Percentiles rank a stretch among this genome's conserved stretches.
Conservation (phyloP, 495 filamentous ascomycete genomes). For the Bathelium albidoporum region DNA sequence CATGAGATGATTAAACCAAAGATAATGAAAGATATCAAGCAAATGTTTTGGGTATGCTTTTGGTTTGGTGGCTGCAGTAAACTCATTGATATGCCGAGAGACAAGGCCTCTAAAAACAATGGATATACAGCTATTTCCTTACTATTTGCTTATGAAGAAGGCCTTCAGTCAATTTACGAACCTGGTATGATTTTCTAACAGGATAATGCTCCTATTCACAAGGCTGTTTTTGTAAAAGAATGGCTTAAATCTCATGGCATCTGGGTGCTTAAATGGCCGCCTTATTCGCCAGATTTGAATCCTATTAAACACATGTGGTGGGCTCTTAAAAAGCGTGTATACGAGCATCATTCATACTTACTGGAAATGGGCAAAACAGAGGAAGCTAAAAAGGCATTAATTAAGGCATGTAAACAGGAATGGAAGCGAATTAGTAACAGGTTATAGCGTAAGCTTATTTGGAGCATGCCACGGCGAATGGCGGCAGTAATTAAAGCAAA, state of each 20-base stretch:
- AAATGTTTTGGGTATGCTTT: conserved; percentile 2
- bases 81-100: neutral
- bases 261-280: conserved; percentile 10
- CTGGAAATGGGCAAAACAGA: too few species aligned
- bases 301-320: conserved; percentile 11
- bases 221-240: neutral
- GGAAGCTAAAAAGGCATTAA: too few species aligned
- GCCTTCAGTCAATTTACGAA: neutral
- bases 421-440: neutral
- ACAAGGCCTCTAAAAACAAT: neutral
- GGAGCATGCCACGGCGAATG: neutral
- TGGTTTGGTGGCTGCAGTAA: neutral
- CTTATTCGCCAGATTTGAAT: conserved; percentile 13
- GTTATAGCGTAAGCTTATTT: neutral
- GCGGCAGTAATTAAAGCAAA: conserved; percentile 3
- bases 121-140: conserved; percentile 3
- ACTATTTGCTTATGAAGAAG: neutral
- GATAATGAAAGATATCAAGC: neutral
- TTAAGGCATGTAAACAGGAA: too few species aligned
- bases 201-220: conserved; percentile 9
- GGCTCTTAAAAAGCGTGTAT: conserved; percentile 7
- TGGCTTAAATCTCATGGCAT: conserved; percentile 9
- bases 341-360: conserved; percentile 9
- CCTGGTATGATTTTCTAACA: conserved; percentile 11
- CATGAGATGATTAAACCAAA: neutral